Evolutionary conservation across 257 asterid genomes (phyloP).

Genomic region (Solanum pimpinellifolium): DNA sequence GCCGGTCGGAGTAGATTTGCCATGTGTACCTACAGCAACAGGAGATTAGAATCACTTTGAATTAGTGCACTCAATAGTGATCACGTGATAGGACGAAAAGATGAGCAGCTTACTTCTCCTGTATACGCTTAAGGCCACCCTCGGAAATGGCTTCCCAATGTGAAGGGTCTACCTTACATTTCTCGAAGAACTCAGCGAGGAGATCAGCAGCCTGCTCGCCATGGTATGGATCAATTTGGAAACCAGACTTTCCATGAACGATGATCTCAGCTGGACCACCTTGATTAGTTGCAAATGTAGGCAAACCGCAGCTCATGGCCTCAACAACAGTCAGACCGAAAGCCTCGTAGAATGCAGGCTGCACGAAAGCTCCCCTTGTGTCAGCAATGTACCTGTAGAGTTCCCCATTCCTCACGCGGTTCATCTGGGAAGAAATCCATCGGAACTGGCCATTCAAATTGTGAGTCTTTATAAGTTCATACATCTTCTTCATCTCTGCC

Average conservation of each 20-base stretch:
- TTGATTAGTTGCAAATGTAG: constrained; percentile 73
- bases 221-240: constrained; percentile 89
- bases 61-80: not conserved
- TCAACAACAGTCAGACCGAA: constrained; percentile 94
- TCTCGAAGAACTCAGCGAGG: constrained; percentile 65
- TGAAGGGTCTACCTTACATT: constrained; percentile 51
- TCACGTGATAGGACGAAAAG: not conserved
- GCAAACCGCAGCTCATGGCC: constrained; percentile 97
- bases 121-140: constrained; percentile 68
- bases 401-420: constrained; percentile 91
- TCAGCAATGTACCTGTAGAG: constrained; percentile 87
- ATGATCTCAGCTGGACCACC: constrained; percentile 98
- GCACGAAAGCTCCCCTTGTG: constrained; percentile 76
- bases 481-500: constrained; percentile 92
- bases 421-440: constrained; percentile 99
- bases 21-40: constrained; percentile 59
- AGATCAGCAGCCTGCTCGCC: constrained; percentile 66
- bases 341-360: constrained; percentile 95
- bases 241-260: constrained; percentile 78
- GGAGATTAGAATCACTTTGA: not conserved
- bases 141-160: constrained; percentile 62
- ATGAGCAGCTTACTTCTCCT: constrained; percentile 55
- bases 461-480: constrained; percentile 57
- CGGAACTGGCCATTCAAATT: constrained; percentile 76
- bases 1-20: constrained; percentile 80